These are phyloP conservation scores for Oryza glaberrima DNA, from an alignment of 176 grass and related monocot species.

Conservation along the genomic window DNA sequence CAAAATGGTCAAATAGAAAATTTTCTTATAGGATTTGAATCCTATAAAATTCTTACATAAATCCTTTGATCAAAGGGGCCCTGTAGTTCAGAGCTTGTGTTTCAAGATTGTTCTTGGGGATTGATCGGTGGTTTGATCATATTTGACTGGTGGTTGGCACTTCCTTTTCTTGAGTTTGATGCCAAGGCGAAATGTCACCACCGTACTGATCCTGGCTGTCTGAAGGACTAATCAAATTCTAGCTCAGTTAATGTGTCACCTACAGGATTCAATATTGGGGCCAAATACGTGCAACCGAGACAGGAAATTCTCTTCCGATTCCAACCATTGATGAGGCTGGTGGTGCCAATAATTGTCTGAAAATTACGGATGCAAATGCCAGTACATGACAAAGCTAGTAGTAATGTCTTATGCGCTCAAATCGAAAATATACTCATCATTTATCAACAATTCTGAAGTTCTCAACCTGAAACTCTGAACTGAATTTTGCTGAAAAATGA, in stretches of 20 bases:
- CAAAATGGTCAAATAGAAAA: too few relatives aligned
- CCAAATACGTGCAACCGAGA: constrained; percentile 24
- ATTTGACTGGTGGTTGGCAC: constrained; percentile 50
- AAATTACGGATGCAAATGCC: neutral
- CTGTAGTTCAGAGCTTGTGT: neutral
- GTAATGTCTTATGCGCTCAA: neutral
- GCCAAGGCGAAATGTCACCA: constrained; percentile 39
- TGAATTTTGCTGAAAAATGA: neutral
- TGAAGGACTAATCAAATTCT: constrained; percentile 19
- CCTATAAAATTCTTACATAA: too few relatives aligned
- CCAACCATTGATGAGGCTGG: constrained; percentile 17
- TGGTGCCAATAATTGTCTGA: neutral
- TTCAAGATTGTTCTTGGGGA: constrained; percentile 15
- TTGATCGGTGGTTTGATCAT: neutral
- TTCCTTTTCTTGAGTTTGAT: constrained; percentile 41
- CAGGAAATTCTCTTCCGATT: constrained; percentile 14
- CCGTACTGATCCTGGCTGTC: constrained; percentile 32
- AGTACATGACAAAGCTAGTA: constrained; percentile 26
- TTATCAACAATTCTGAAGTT: neutral
- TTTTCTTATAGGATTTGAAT: too few relatives aligned
- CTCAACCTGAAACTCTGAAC: neutral
- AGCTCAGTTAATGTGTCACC: constrained; percentile 15
- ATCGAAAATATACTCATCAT: neutral
- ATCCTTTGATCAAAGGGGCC: too few relatives aligned
- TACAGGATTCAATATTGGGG: neutral